phyloP scores from a whole-genome alignment of 2,329 filamentous ascomycete species.

The Trichoderma gracile region DNA sequence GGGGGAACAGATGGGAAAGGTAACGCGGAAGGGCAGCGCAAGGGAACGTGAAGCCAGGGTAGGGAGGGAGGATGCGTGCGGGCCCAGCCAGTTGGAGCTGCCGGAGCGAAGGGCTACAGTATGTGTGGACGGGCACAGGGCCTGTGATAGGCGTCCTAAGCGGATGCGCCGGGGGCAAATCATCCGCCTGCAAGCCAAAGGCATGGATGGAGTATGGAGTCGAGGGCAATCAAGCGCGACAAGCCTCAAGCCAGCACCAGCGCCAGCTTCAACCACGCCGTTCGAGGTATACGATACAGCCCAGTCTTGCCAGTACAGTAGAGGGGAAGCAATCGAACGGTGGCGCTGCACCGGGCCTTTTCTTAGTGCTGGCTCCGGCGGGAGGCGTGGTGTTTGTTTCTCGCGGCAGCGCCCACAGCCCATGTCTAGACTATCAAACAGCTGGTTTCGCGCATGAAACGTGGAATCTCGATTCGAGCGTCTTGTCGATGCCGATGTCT shows the following conservation, averaged over 20 bases:
- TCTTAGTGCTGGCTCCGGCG: background rate
- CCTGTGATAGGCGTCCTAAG: conserved; percentile 11
- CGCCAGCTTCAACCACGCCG: too few species aligned
- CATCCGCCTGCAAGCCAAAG: conserved; percentile 19
- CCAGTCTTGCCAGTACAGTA: too few species aligned
- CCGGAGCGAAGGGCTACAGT: background rate
- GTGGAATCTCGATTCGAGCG: conserved; percentile 12
- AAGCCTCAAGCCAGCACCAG: background rate
- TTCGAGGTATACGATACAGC: too few species aligned
- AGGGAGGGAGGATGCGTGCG: too few species aligned
- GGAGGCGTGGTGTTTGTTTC: background rate
- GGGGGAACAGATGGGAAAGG: background rate
- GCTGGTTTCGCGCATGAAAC: conserved; percentile 18
- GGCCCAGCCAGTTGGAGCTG: conserved; percentile 16
- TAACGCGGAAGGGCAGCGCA: background rate
- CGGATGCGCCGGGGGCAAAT: conserved; percentile 20
- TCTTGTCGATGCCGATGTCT: background rate
- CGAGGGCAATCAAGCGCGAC: too few species aligned
- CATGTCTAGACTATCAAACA: conserved; percentile 15
- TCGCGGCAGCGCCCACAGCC: conserved; percentile 1
- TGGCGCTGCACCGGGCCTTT: background rate
- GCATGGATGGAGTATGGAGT: too few species aligned
- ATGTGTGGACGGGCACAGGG: background rate
- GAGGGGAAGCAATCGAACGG: background rate
- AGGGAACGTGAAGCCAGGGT: background rate